Percentiles rank a stretch among this genome's conserved stretches.
These are phyloP conservation scores for Boletus speciosus DNA, from an alignment of 768 basidiomycete genomes.

Conservation along the genomic window DNA sequence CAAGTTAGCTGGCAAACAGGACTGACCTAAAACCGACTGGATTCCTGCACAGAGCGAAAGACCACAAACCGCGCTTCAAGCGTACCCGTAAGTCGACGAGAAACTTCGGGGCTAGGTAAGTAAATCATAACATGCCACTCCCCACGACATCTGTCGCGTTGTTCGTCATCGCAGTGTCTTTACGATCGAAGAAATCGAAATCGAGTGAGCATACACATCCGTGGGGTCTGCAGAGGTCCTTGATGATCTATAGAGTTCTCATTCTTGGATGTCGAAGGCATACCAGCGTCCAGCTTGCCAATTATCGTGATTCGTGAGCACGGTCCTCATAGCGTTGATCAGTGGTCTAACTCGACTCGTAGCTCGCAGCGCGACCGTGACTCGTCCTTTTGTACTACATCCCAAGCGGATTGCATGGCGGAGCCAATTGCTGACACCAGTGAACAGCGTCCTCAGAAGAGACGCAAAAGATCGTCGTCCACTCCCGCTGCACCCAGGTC, in stretches of 20 bases:
- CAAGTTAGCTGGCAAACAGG: slow-evolving; percentile 9
- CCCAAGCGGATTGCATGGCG: neutral
- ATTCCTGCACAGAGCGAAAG: slow-evolving; percentile 12
- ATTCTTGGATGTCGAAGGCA: slow-evolving; percentile 3
- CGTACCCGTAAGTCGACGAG: slow-evolving; percentile 15
- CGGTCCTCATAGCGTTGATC: neutral
- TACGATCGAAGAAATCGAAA: slow-evolving; percentile 12
- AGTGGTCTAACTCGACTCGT: slow-evolving; percentile 2
- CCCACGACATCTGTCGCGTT: neutral
- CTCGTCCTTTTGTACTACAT: neutral
- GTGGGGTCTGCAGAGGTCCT: neutral
- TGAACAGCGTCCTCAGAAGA: slow-evolving; percentile 19
- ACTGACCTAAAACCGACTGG: slow-evolving; percentile 3
- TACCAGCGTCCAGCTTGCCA: slow-evolving; percentile 5
- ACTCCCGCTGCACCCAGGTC: slow-evolving; percentile 11
- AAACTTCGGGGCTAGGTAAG: slow-evolving; percentile 16
- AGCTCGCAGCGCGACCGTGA: slow-evolving; percentile 21
- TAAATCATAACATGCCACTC: slow-evolving; percentile 2
- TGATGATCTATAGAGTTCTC: slow-evolving; percentile 9
- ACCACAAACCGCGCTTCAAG: slow-evolving; percentile 11
- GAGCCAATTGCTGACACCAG: neutral
- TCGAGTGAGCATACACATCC: slow-evolving; percentile 11
- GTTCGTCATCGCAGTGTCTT: slow-evolving; percentile 9
- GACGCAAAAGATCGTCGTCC: slow-evolving; percentile 19
- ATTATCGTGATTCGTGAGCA: slow-evolving; percentile 13